Evolutionary conservation across 129 eudicot genomes (phyloP), one percentile per base, ranked within the genome.

Genomic region (Centrapalus pauciflorus): DNA sequence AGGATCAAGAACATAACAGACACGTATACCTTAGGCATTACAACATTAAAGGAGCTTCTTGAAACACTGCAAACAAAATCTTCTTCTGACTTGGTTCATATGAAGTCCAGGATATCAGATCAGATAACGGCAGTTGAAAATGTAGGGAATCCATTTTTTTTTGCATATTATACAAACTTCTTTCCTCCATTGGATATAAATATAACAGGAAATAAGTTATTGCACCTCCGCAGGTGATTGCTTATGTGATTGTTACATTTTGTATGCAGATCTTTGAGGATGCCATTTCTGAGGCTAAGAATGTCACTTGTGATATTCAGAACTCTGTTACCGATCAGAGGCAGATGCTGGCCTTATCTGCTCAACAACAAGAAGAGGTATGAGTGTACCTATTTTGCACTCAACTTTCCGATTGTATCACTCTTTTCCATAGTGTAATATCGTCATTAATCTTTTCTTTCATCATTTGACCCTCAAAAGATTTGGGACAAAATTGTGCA

Each of bases 311-410:
- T 66, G 89, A 84, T 72, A 79, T 92, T 40, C 81, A 81, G 71
- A 83, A 72, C 27, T 80, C 96, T 12, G 61, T 92, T 21, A 38
- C 63, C 64, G 93, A 82, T 67, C 95, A 88, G 74, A 71, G 68
- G 38, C 69, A 79, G 19, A 71, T 92, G 54, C 34, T 92, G 82
- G 83, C 73, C 30, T 66, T 71, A 73, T 88, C 95, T 74, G 83
- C 87, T 69, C 90, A 83, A 76, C 88, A 88, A 71, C 89, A 88
- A 61, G 79, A 89, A 74, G 85, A 88, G 95, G 98, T 88, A 35
- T 12, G 52, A 8, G 52, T 60, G 38, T 45, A 17, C 2, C 21
- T 50, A 3, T 4, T 41, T 27, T 24, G 4, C 19, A 6, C 21
- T 12, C 25, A 29, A 58, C 7, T 6, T 23, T 24, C 16, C 25